Percentiles rank a stretch among this genome's conserved stretches.
Conservation (phyloP, 73 alveolate species). For the Paramecium bursaria region DNA sequence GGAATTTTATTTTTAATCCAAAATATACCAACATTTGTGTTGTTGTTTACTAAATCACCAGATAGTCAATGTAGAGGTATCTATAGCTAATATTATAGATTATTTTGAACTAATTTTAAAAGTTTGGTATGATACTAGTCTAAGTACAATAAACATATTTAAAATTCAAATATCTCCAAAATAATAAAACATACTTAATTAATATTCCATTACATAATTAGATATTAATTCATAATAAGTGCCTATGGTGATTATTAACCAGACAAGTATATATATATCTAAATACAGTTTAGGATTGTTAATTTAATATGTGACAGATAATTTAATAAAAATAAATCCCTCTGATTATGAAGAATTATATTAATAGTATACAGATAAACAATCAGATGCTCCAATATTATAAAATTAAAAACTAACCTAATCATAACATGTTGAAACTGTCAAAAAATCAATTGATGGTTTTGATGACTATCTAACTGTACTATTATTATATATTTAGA, state of each 20-base stretch:
- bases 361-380: not conserved
- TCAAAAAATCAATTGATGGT: not conserved
- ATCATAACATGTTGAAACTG: constrained; percentile 2
- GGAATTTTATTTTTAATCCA: constrained; percentile 8
- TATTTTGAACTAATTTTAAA: constrained; percentile 44
- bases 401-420: not conserved
- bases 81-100: not conserved
- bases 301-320: constrained; percentile 30
- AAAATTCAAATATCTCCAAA: constrained; percentile 27
- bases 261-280: constrained; percentile 20
- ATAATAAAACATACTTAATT: not conserved
- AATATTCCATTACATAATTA: constrained; percentile 3
- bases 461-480: not conserved
- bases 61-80: constrained; percentile 17
- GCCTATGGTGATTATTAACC: constrained; percentile 3
- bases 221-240: not conserved
- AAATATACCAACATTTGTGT: constrained; percentile 1
- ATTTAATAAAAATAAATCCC: not conserved
- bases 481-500: too few relatives aligned
- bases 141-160: not conserved
- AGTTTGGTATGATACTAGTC: not conserved
- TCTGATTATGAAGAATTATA: not conserved
- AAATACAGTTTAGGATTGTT: constrained; percentile 8
- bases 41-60: not conserved
- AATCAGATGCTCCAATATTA: not conserved